Conservation (phyloP, 2,329 filamentous ascomycete genomes). For the Hypoxylon sp. region DNA sequence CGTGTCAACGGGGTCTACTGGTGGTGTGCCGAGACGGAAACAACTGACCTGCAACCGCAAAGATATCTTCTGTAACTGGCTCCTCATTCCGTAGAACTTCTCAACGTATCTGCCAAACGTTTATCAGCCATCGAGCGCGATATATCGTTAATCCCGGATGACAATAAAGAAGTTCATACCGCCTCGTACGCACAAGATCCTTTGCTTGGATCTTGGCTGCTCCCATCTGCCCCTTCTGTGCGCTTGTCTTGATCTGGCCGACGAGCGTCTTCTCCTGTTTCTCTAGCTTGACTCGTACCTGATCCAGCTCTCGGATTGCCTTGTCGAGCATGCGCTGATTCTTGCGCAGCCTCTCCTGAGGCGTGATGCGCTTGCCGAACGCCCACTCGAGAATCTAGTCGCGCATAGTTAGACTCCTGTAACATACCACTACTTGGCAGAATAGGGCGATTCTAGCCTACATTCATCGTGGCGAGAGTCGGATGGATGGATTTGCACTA, state of each 20-base stretch:
- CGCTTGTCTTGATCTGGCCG: conserved; percentile 95
- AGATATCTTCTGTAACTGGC: conserved; percentile 94
- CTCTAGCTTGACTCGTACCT: conserved; percentile 93
- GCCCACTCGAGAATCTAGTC: conserved; percentile 94
- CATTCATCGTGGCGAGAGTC: conserved; percentile 22
- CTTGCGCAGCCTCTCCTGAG: conserved; percentile 87
- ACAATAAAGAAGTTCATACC: conserved; percentile 54
- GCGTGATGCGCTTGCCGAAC: conserved; percentile 99
- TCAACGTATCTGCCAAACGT: conserved; percentile 78
- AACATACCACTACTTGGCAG: neutral
- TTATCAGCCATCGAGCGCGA: conserved; percentile 3
- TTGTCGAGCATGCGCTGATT: conserved; percentile 97
- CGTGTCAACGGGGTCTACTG: neutral
- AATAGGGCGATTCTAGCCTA: conserved; percentile 3
- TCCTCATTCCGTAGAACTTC: conserved; percentile 98
- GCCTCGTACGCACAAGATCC: conserved; percentile 89
- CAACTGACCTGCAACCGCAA: conserved; percentile 84
- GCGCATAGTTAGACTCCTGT: conserved; percentile 11
- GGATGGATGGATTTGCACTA: neutral
- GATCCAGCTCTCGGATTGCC: conserved; percentile 94
- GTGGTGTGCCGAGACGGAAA: neutral
- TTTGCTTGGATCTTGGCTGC: conserved; percentile 98
- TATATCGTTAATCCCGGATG: neutral
- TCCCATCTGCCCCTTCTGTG: conserved; percentile 98
- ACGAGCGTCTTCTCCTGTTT: conserved; percentile 99